phyloP scores from a whole-genome alignment of 2,329 filamentous ascomycete genomes.

The Hymenoscyphus scutula region DNA sequence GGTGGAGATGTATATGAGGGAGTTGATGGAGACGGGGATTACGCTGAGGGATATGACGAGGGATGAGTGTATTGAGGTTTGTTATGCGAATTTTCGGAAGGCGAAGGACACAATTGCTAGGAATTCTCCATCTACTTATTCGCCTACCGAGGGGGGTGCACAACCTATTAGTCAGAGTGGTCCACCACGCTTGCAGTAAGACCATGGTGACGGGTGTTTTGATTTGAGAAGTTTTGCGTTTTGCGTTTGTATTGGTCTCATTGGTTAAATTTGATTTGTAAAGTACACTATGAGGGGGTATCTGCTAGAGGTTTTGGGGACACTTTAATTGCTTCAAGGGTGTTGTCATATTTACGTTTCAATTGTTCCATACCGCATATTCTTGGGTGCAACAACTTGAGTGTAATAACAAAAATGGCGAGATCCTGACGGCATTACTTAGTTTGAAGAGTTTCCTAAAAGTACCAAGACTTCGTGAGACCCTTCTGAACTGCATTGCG shows the following conservation, averaged over 20 bases:
- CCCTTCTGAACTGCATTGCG: too few species aligned
- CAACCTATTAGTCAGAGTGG: conserved; percentile 1
- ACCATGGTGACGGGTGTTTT: neutral
- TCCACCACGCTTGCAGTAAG: neutral
- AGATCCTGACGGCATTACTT: too few species aligned
- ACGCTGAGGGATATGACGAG: conserved; percentile 13
- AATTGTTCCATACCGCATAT: too few species aligned
- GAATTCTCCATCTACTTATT: conserved; percentile 15
- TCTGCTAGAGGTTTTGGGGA: too few species aligned
- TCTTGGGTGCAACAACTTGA: too few species aligned
- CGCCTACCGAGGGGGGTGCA: conserved; percentile 10
- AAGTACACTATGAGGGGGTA: too few species aligned
- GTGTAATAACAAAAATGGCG: too few species aligned
- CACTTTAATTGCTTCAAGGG: too few species aligned
- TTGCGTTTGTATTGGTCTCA: neutral
- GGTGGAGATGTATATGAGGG: conserved; percentile 17
- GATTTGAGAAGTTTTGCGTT: neutral
- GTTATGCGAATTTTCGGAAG: conserved; percentile 14
- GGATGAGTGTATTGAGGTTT: conserved; percentile 15
- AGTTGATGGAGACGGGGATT: conserved; percentile 16
- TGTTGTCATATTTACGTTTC: too few species aligned
- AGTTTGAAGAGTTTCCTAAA: too few species aligned
- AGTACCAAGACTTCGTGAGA: too few species aligned
- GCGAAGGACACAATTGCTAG: conserved; percentile 13
- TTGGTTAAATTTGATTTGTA: too few species aligned